These are phyloP conservation scores for Leccinum subtestaceum DNA, from an alignment of 768 basidiomycete species.

Conservation along the genomic window DNA sequence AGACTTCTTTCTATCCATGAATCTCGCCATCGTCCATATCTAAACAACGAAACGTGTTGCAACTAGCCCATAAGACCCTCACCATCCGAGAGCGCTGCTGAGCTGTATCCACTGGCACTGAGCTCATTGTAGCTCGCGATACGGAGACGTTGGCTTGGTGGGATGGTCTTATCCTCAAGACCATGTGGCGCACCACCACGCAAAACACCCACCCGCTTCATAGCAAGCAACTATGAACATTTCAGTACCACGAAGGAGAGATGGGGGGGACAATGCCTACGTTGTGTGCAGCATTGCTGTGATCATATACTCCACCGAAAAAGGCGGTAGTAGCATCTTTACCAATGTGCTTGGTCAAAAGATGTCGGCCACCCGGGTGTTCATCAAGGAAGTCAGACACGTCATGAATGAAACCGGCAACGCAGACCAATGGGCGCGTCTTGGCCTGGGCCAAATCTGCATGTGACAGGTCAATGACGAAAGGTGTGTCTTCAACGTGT, in stretches of 20 bases:
- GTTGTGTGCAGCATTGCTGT: conserved; percentile 87
- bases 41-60: not conserved
- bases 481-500: not conserved
- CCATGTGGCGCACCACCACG: conserved; percentile 53
- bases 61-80: conserved; percentile 46
- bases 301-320: conserved; percentile 89
- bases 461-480: conserved; percentile 3
- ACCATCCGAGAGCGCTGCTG: conserved; percentile 56
- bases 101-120: conserved; percentile 46
- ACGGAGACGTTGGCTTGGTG: conserved; percentile 69
- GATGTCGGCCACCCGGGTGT: conserved; percentile 87
- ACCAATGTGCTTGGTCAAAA: conserved; percentile 81
- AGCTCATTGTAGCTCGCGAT: conserved; percentile 66
- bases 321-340: conserved; percentile 92
- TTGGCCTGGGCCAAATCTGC: conserved; percentile 76
- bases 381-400: conserved; percentile 82
- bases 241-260: conserved; percentile 2
- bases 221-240: conserved; percentile 29
- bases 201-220: conserved; percentile 57
- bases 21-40: not conserved
- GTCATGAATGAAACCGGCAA: conserved; percentile 94
- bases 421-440: conserved; percentile 77
- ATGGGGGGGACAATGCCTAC: conserved; percentile 35
- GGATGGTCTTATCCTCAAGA: conserved; percentile 60
- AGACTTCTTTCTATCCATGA: conserved; percentile 11